Evolutionary conservation across 2,329 filamentous ascomycete genomes (phyloP), one percentile per base, ranked within the genome.

Genomic region (Cercospora janseana): DNA sequence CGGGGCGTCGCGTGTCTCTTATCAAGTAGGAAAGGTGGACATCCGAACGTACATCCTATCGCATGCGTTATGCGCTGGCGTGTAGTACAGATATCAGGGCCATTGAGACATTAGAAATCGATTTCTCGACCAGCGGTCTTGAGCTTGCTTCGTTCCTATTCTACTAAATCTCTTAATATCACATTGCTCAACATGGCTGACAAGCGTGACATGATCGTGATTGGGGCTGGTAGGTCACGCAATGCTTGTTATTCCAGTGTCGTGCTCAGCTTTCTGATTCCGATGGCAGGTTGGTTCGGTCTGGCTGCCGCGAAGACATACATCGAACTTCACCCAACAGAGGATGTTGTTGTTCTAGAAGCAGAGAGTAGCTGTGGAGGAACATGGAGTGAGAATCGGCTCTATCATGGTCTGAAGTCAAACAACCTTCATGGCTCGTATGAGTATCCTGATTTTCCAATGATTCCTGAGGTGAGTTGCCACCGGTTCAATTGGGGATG

Each of bases 341-440:
- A 70, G n/a, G 66, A 70, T 1, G 58, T 77, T 1, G 49, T 72
- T 4, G 63, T 78, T 7, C 54, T 79, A 7, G 76, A 79, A 45
- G 66, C 68, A 16, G 57, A 59, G 34, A 59, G 53, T 51, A 46
- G 60, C 51, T 32, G 83, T 4, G 87, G 87, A 1, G 87, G 87
- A 3, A 81, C 82, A 12, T 91, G 86, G 87, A 79, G 82, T 63
- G 64, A 23, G 50, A 56, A 42, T 55, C 58, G 85, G 1, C 69
- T 88, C 0, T 86, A 90, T 64, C 79, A 82, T 0, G 82, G 80
- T 1, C 75, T 92, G 41, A 86, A 82, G 60, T 83, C 80, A 46
- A 91, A 92, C 68, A 90, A 90, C 61, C 77, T 88, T 64, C 66
- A 84, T 8, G 86, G 86, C 2, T 85, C 81, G 0, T 88, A 84